Evolutionary conservation across 2,329 filamentous ascomycete genomes (phyloP), one percentile per base, ranked within the genome.

Genomic region (Aspergillus aculeatinus): DNA sequence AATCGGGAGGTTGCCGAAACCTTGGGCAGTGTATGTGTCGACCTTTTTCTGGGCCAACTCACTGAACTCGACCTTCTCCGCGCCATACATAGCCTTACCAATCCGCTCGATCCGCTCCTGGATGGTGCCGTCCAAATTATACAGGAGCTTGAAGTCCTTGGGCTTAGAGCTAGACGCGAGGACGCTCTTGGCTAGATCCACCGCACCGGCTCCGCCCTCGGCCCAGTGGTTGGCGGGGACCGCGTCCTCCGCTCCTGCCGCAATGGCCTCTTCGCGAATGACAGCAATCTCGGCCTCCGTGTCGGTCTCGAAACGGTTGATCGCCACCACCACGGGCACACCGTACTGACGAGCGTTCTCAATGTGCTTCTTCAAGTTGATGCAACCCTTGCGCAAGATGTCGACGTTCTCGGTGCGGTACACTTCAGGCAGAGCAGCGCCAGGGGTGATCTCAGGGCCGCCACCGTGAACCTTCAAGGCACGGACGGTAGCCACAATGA

Each of bases 381-480:
- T 85, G 72, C 95, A 98, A 23, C 95, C 95, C 66, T 87, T 87
- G 64, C 92, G 90, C 60, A 99, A 87, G 57, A 97, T 84, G 4
- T 98, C 94, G 53, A 96, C 86, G 72, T 98, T 96, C 82, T 99
- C 95, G 60, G 93, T 89, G 71, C 88, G 89, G 82, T 98, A 99
- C 14, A 96, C 90, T 63, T 92, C 87, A 68, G 89, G 83, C n/a
- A 98, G 86, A 58, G 94, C 78, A 23, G 89, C 91, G 57, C 94
- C 95, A 25, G 94, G 91, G 49, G 89, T 85, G 72, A 98, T 96
- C 35, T 94, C 90, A n/a, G 95, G 94, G 19, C 93, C 95, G 60
- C 94, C 95, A 57, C 95, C 95, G 77, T 99, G 95, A 4, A 97
- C 93, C 84, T 99, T 99, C 65, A 99, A 83, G 6, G 95, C 95